Conservation (phyloP, 2,329 filamentous ascomycete species). For the Arthrobotrys megalospora region DNA sequence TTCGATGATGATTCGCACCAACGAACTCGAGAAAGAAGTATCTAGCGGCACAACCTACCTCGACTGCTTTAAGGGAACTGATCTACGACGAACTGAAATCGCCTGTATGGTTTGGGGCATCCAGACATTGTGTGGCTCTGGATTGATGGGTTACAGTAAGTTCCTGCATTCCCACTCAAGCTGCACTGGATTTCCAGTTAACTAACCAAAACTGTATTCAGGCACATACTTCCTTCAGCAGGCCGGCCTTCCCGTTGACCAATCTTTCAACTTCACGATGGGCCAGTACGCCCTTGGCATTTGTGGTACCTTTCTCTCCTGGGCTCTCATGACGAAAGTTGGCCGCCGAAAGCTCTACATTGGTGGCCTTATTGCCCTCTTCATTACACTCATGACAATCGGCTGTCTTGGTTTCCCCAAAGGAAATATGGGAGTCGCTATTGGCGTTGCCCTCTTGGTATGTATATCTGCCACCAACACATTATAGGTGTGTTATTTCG, state of each 20-base stretch:
- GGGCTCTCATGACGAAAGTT: constrained; percentile 70
- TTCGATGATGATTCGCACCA: constrained; percentile 93
- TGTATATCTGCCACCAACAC: neutral
- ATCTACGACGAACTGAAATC: constrained; percentile 83
- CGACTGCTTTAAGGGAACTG: constrained; percentile 86
- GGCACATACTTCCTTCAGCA: constrained; percentile 70
- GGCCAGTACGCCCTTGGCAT: constrained; percentile 76
- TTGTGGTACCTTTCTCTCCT: constrained; percentile 71
- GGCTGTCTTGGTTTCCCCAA: constrained; percentile 54
- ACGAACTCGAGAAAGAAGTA: constrained; percentile 82
- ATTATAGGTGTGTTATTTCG: constrained; percentile 5
- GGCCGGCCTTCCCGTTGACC: constrained; percentile 66
- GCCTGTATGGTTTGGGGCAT: constrained; percentile 71
- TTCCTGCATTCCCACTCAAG: neutral
- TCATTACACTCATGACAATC: constrained; percentile 65
- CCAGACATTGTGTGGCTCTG: constrained; percentile 68
- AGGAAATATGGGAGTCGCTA: constrained; percentile 39
- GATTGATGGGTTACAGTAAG: constrained; percentile 59
- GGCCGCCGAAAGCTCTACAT: constrained; percentile 72
- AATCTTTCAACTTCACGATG: constrained; percentile 69
- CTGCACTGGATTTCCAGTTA: constrained; percentile 65
- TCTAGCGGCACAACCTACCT: constrained; percentile 81
- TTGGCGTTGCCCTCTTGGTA: constrained; percentile 48
- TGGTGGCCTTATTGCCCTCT: constrained; percentile 69
- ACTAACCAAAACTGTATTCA: constrained; percentile 65